These are phyloP conservation scores for Penicillium expansum DNA, from an alignment of 2,329 filamentous ascomycete species.

Conservation along the genomic window DNA sequence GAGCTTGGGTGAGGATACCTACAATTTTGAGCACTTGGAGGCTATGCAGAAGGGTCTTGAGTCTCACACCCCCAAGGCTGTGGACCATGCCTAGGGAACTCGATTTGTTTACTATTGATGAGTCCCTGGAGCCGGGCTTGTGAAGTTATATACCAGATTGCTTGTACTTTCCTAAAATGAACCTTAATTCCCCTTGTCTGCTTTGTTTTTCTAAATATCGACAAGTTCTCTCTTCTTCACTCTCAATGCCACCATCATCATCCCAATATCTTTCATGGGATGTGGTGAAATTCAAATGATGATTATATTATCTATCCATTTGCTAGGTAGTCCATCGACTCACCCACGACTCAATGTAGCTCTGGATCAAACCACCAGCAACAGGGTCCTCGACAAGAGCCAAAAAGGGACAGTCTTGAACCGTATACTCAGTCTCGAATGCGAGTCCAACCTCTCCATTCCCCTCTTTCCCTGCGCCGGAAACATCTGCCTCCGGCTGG, in stretches of 20 bases:
- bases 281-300: background rate
- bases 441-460: conserved; percentile 1
- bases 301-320: background rate
- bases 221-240: background rate
- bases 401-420: conserved; percentile 17
- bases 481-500: background rate
- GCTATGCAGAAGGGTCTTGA: conserved; percentile 40
- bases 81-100: too few relatives aligned
- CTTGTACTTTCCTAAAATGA: background rate
- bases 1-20: conserved; percentile 67
- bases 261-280: background rate
- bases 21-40: conserved; percentile 45
- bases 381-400: conserved; percentile 18
- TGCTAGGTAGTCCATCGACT: conserved; percentile 13
- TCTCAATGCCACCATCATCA: background rate
- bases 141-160: background rate
- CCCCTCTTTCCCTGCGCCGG: background rate
- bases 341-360: conserved; percentile 23
- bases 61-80: background rate
- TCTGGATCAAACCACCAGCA: conserved; percentile 13
- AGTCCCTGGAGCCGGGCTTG: background rate
- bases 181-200: background rate
- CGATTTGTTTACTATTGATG: background rate
- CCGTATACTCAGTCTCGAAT: conserved; percentile 16
- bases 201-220: too few relatives aligned